These are phyloP conservation scores for carrot (Daucus carota) DNA, from an alignment of 129 eudicot species.

Conservation along the genomic window DNA sequence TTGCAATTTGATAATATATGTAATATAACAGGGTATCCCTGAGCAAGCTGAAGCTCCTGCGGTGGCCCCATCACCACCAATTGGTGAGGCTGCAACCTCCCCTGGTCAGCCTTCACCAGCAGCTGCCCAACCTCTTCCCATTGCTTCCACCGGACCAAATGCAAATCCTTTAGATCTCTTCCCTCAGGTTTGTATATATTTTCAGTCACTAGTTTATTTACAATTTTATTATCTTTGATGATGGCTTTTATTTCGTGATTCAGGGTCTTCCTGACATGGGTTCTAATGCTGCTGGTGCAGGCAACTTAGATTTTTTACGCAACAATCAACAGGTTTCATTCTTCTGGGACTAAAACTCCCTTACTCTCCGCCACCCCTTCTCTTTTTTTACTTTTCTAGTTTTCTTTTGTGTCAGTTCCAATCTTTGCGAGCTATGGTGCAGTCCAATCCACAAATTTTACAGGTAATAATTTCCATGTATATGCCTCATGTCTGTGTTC, in stretches of 20 bases:
- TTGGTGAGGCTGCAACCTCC: conserved; percentile 42
- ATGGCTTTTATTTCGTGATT: conserved; percentile 9
- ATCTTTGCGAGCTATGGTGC: conserved; percentile 93
- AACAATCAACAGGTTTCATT: conserved; percentile 59
- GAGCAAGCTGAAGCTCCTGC: conserved; percentile 74
- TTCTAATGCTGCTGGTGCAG: conserved; percentile 59
- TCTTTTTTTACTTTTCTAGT: not conserved
- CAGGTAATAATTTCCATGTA: conserved; percentile 44
- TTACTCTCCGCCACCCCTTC: not conserved
- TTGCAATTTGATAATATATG: not conserved
- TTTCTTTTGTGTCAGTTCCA: conserved; percentile 49
- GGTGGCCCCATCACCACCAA: conserved; percentile 36
- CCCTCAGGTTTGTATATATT: conserved; percentile 51
- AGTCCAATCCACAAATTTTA: conserved; percentile 89
- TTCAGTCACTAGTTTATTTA: not conserved
- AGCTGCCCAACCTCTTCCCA: conserved; percentile 46
- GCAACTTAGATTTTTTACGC: conserved; percentile 78
- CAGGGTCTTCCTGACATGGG: conserved; percentile 88
- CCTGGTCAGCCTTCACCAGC: conserved; percentile 50
- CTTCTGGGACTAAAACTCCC: not conserved
- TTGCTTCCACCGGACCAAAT: conserved; percentile 73
- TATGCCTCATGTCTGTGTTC: not conserved
- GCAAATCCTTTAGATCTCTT: conserved; percentile 81
- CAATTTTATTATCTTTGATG: conserved; percentile 8
- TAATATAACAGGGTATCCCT: conserved; percentile 64